Conservation (phyloP, 2,329 filamentous ascomycete species). For the Fusarium tjaetaba region DNA sequence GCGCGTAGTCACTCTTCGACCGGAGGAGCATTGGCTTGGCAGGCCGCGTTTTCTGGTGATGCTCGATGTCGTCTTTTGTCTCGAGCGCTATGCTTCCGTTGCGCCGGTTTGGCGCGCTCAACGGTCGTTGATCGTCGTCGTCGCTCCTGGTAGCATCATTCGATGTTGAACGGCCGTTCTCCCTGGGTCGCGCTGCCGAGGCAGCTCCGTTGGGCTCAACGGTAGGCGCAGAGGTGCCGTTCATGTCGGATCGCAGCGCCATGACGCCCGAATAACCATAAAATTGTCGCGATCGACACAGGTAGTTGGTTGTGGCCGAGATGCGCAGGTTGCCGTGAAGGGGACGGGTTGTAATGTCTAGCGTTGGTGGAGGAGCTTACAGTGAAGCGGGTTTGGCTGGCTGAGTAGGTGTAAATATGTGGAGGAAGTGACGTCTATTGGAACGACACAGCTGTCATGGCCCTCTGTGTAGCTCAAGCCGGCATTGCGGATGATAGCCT, state of each 20-base stretch:
- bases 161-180: constrained; percentile 44
- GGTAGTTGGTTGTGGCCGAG: constrained; percentile 26
- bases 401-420: constrained; percentile 22
- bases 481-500: constrained; percentile 37
- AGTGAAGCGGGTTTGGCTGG: constrained; percentile 32
- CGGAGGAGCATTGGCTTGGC: constrained; percentile 63
- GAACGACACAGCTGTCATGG: constrained; percentile 42
- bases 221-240: constrained; percentile 45
- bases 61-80: constrained; percentile 47
- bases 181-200: constrained; percentile 43
- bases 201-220: constrained; percentile 34
- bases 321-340: constrained; percentile 39
- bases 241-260: constrained; percentile 48
- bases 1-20: constrained; percentile 66
- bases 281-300: constrained; percentile 25
- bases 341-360: constrained; percentile 34
- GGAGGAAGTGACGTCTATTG: constrained; percentile 44
- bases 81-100: constrained; percentile 45
- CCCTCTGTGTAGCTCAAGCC: constrained; percentile 35
- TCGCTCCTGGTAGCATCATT: constrained; percentile 41
- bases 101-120: constrained; percentile 58
- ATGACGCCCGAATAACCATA: constrained; percentile 43
- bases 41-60: constrained; percentile 51
- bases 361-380: constrained; percentile 41
- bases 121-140: constrained; percentile 53